These are phyloP conservation scores for Verbena officinalis DNA, from an alignment of 257 asterid species.

Conservation along the genomic window DNA sequence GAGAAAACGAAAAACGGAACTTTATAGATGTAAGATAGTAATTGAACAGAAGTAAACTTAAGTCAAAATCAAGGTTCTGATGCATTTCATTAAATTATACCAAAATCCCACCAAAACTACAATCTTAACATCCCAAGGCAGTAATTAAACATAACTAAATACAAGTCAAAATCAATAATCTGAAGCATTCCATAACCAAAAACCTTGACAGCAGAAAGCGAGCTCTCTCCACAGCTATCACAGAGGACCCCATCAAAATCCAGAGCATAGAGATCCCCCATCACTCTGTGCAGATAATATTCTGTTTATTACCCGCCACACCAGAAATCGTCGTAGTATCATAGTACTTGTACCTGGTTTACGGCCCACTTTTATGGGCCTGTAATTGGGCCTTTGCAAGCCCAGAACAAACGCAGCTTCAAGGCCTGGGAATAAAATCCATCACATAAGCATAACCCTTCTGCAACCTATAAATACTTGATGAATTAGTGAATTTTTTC, in stretches of 20 bases:
- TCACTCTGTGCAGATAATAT: conserved; percentile 37
- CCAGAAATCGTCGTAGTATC: neutral
- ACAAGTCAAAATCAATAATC: conserved; percentile 24
- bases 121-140: neutral
- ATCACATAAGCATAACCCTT: too few species aligned
- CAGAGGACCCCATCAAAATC: conserved; percentile 98
- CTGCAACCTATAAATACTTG: too few species aligned
- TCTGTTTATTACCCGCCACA: conserved; percentile 50
- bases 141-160: conserved; percentile 20
- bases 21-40: too few species aligned
- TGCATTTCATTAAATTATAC: neutral
- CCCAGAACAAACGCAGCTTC: too few species aligned
- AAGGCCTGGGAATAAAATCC: too few species aligned
- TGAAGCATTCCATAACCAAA: neutral
- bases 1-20: too few species aligned
- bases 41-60: too few species aligned
- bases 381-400: neutral
- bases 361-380: conserved; percentile 2
- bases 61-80: conserved; percentile 13
- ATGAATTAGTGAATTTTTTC: too few species aligned
- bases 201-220: conserved; percentile 94
- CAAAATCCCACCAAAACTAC: neutral
- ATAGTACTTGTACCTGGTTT: neutral
- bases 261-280: conserved; percentile 93
- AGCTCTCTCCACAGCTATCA: conserved; percentile 99